phyloP scores from a whole-genome alignment of 192 early-diverging fungal species.

The Phycomyces blakesleeanus region DNA sequence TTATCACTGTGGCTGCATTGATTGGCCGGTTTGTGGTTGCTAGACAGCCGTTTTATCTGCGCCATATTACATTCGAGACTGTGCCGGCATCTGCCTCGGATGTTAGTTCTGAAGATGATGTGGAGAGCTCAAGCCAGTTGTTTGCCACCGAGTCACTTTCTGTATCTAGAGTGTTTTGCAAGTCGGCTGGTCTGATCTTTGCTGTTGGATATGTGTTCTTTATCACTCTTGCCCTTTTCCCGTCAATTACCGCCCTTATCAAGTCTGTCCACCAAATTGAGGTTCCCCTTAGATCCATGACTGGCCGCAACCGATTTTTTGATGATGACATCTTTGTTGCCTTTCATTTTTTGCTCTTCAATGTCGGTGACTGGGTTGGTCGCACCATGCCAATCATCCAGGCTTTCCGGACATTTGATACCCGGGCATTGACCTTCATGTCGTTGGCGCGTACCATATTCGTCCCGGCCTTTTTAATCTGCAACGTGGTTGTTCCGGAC shows the following conservation, averaged over 20 bases:
- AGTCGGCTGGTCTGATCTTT: constrained; percentile 37
- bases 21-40: constrained; percentile 36
- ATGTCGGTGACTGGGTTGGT: constrained; percentile 72
- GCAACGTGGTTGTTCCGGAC: constrained; percentile 55
- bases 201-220: constrained; percentile 56
- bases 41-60: constrained; percentile 21
- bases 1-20: constrained; percentile 37
- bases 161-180: constrained; percentile 15
- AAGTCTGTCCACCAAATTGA: constrained; percentile 38
- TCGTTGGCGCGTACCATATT: constrained; percentile 53
- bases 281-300: neutral
- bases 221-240: constrained; percentile 69
- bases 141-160: neutral
- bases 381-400: constrained; percentile 46
- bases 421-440: constrained; percentile 37
- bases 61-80: constrained; percentile 20
- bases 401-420: constrained; percentile 46
- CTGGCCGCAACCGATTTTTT: constrained; percentile 25
- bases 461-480: constrained; percentile 66
- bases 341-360: constrained; percentile 70
- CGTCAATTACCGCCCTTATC: constrained; percentile 69
- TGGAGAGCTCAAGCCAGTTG: neutral
- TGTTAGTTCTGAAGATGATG: neutral
- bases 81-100: constrained; percentile 2
- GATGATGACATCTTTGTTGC: constrained; percentile 62